These are phyloP conservation scores for Botrytis hyacinthi DNA, from an alignment of 2,329 filamentous ascomycete genomes.

Conservation along the genomic window DNA sequence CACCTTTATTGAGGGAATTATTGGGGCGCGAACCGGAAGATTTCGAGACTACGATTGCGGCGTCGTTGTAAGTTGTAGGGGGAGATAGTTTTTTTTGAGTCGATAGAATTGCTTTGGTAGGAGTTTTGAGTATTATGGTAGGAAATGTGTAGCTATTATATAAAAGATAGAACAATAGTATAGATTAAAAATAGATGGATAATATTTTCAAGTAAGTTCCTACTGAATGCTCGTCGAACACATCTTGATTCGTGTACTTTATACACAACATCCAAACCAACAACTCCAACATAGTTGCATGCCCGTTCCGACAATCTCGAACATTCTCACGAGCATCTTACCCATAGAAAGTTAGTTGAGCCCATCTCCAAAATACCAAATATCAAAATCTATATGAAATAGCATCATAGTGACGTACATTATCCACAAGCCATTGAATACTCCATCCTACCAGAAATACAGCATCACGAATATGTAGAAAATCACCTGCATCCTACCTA, in stretches of 20 bases:
- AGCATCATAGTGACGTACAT: neutral
- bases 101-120: too few relatives aligned
- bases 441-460: neutral
- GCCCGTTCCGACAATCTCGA: too few relatives aligned
- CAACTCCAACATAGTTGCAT: too few relatives aligned
- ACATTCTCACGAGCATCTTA: too few relatives aligned
- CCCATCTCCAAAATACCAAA: neutral
- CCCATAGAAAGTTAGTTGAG: neutral
- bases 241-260: too few relatives aligned
- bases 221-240: neutral
- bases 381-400: too few relatives aligned
- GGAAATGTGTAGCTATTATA: neutral
- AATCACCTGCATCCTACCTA: too few relatives aligned
- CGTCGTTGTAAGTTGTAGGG: neutral
- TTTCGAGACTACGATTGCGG: neutral
- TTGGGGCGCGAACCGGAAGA: neutral
- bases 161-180: neutral
- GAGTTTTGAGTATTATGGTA: too few relatives aligned
- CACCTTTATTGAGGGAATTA: neutral
- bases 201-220: rapidly evolving
- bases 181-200: neutral
- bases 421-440: neutral
- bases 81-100: neutral
- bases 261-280: too few relatives aligned
- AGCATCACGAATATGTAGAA: neutral